phyloP scores from a whole-genome alignment of 768 basidiomycete species.

The Amyloporia xantha region DNA sequence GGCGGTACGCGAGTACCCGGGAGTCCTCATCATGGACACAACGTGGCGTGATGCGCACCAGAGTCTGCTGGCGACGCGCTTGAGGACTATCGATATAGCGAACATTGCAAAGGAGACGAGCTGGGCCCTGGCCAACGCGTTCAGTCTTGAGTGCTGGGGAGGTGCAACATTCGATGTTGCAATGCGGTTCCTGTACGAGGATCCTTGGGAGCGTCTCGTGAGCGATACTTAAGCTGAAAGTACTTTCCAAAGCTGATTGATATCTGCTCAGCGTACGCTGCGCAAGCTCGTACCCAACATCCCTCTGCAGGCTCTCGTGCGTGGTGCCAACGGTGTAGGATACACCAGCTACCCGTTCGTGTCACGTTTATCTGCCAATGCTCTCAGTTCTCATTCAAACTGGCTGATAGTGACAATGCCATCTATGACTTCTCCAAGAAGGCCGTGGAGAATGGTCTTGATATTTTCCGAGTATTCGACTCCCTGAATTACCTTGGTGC shows the following conservation, averaged over 20 bases:
- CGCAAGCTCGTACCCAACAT: constrained; percentile 97
- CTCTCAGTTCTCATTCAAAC: neutral
- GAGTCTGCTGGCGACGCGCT: constrained; percentile 91
- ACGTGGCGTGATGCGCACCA: constrained; percentile 99
- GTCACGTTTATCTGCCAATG: neutral
- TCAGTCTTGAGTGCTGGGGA: constrained; percentile 98
- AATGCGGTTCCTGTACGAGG: constrained; percentile 99
- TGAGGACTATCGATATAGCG: constrained; percentile 94
- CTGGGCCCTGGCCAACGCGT: constrained; percentile 91
- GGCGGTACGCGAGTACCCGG: constrained; percentile 94
- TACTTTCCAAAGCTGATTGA: no score
- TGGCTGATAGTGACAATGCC: constrained; percentile 72
- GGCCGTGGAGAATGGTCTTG: constrained; percentile 98
- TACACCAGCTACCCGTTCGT: constrained; percentile 96
- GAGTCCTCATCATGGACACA: constrained; percentile 95
- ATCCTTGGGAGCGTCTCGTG: constrained; percentile 97
- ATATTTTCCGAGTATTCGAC: constrained; percentile 99
- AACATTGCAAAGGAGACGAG: constrained; percentile 98
- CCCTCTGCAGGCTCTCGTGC: constrained; percentile 95
- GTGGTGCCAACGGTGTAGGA: constrained; percentile 98
- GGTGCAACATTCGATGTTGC: constrained; percentile 98
- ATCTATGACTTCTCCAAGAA: constrained; percentile 99
- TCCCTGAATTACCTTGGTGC: constrained; percentile 96
- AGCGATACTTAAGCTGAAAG: constrained; percentile 14
- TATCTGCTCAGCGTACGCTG: constrained; percentile 60